Percentiles rank a stretch among this genome's conserved stretches.
Conservation (phyloP, 495 filamentous ascomycete species). For the Penicillium alfredii region DNA sequence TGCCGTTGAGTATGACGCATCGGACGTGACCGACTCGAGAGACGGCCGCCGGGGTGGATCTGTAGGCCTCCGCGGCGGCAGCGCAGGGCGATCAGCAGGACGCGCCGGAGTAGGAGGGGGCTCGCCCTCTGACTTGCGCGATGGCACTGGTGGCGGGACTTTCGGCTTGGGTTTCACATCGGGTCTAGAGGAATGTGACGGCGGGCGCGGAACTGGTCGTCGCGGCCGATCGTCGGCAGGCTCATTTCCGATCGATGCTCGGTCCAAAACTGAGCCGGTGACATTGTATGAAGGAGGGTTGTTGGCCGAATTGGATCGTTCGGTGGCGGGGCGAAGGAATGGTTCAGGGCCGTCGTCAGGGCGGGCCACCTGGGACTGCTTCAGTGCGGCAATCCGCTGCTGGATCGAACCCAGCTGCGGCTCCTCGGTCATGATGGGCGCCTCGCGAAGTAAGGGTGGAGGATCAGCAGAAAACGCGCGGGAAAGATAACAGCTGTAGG, state of each 20-base stretch:
- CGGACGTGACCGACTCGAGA: slow-evolving; percentile 32
- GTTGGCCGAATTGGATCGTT: slow-evolving; percentile 42
- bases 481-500: slow-evolving; percentile 1
- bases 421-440: slow-evolving; percentile 29
- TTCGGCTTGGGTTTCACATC: slow-evolving; percentile 33
- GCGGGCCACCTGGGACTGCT: slow-evolving; percentile 49
- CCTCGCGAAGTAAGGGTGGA: background rate
- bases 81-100: slow-evolving; percentile 30
- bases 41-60: slow-evolving; percentile 24
- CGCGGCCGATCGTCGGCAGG: slow-evolving; percentile 25
- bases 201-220: background rate
- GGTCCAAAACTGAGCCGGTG: slow-evolving; percentile 26
- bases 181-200: slow-evolving; percentile 18
- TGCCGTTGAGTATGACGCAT: slow-evolving; percentile 31
- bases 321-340: slow-evolving; percentile 29
- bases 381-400: slow-evolving; percentile 54
- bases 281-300: slow-evolving; percentile 38
- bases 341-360: slow-evolving; percentile 16
- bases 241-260: slow-evolving; percentile 39
- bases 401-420: slow-evolving; percentile 47
- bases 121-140: slow-evolving; percentile 34
- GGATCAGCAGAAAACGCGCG: background rate
- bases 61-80: slow-evolving; percentile 39
- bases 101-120: slow-evolving; percentile 37
- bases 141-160: slow-evolving; percentile 48